Conservation (phyloP, 2,329 filamentous ascomycete genomes). For the Rhinocladiella mackenziei region DNA sequence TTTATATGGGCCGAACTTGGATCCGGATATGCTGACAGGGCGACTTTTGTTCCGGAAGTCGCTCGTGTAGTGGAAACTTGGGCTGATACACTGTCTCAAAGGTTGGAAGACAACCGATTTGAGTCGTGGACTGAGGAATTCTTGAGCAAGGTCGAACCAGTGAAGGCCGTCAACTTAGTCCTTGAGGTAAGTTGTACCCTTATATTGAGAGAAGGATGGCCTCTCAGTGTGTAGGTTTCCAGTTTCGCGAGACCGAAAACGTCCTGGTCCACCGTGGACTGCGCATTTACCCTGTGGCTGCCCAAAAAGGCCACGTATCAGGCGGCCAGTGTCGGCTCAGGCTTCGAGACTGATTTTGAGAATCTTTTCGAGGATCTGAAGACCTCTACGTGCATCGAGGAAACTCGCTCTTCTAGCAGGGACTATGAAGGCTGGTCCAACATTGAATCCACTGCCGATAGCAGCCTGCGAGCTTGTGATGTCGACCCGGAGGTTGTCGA, state of each 20-base stretch:
- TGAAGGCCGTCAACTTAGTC: conserved; percentile 3
- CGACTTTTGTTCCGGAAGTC: conserved; percentile 7
- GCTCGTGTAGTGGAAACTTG: conserved; percentile 4
- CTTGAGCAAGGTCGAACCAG: conserved; percentile 3
- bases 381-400: not conserved
- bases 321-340: not conserved
- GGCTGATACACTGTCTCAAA: conserved; percentile 3
- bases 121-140: conserved; percentile 9
- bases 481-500: not conserved
- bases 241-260: conserved; percentile 2
- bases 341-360: conserved; percentile 7
- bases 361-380: conserved; percentile 1
- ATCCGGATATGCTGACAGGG: conserved; percentile 5
- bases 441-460: conserved; percentile 3
- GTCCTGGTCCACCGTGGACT: not conserved
- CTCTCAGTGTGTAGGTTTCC: conserved; percentile 4
- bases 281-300: conserved; percentile 2
- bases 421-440: conserved; percentile 12
- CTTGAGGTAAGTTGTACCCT: conserved; percentile 5
- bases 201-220: too few relatives aligned
- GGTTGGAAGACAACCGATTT: conserved; percentile 7
- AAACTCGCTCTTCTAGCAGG: not conserved
- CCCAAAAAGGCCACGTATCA: conserved; percentile 1
- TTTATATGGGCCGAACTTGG: conserved; percentile 14
- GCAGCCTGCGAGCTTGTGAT: not conserved